These are phyloP conservation scores for Nitzschia sp. DNA, from an alignment of 108 stramenopile genomes.

Conservation along the genomic window DNA sequence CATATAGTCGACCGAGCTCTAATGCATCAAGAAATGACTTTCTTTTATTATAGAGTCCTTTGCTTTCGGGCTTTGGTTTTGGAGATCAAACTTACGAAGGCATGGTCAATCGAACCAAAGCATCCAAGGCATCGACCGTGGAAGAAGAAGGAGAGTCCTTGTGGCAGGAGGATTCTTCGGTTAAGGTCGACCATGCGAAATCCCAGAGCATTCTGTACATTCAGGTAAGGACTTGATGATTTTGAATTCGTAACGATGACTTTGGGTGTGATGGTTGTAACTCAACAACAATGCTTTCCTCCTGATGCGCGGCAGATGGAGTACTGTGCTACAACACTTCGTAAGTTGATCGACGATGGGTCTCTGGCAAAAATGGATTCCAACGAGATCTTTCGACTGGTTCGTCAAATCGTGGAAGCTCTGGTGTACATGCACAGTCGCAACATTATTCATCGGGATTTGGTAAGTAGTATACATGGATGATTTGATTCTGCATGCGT, in stretches of 20 bases:
- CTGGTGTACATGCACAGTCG: slow-evolving; percentile 69
- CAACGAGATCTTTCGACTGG: slow-evolving; percentile 66
- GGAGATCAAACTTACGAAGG: slow-evolving; percentile 25
- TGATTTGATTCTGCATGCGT: too few relatives aligned
- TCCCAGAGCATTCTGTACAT: slow-evolving; percentile 49
- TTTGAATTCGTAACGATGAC: too few relatives aligned
- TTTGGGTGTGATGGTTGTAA: too few relatives aligned
- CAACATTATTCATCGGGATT: slow-evolving; percentile 70
- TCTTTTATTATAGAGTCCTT: slow-evolving; percentile 27
- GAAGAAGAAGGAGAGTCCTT: slow-evolving; percentile 20
- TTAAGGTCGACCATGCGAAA: slow-evolving; percentile 40
- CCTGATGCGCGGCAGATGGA: slow-evolving; percentile 83
- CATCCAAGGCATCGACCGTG: not conserved
- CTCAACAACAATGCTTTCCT: too few relatives aligned
- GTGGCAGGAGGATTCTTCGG: slow-evolving; percentile 51
- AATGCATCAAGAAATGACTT: too few relatives aligned
- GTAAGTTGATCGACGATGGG: slow-evolving; percentile 73
- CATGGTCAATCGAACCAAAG: slow-evolving; percentile 12
- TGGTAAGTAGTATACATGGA: slow-evolving; percentile 29
- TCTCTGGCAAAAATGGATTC: slow-evolving; percentile 38
- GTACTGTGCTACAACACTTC: slow-evolving; percentile 76
- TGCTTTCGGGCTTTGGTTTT: slow-evolving; percentile 31
- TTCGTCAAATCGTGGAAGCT: slow-evolving; percentile 82
- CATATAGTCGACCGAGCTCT: too few relatives aligned
- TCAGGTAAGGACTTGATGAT: slow-evolving; percentile 19